Evolutionary conservation across 805 yeast genomes (phyloP), one percentile per base, ranked within the genome.

Genomic region (Metschnikowia aberdeeniae): DNA sequence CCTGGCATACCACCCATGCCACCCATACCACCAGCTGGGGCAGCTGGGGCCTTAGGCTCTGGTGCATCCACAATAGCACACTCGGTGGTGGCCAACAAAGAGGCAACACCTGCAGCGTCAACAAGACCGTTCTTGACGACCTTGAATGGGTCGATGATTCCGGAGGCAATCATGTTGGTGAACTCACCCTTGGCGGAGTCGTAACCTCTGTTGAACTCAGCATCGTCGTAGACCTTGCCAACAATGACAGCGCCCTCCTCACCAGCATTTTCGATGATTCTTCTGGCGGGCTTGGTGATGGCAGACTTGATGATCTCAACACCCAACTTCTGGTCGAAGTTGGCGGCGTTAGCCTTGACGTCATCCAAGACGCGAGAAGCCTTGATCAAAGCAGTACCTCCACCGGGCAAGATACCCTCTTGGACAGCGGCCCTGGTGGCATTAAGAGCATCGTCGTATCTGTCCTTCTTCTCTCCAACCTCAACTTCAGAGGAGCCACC

Each of bases 401-500:
- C 99, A 75, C 99, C 99, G 64, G 99, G 99, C 56, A 93, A 79
- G 64, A 93, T 89, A 73, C 99, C 99, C 72, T 89, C 96, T 73
- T 92, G 92, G 53, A 93, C 96, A 55, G 99, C 99, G 47, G 99
- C 97, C 72, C 98, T 89, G 43, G 98, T 93, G 45, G 99, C 97
- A 66, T 93, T 92, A 66, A 93, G 79, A 24, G 99, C 98, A 75
- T 93, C 99, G 61, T 93, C 98, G 64, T 89, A 88, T 73, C 99
- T 86, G 70, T 93, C 99, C 78, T 93, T 93, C 93, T 93, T 93
- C 78, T 93, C 99, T 63, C 97, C 95, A 56, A 93, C 99, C 75
- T 93, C 98, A 56, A 93, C 86, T 75, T 93, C 98, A 19, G 96
- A 86, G 37, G 96, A 68, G 58, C 99, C 99, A 67, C 99, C 99